Evolutionary conservation across 352 stramenopile genomes (phyloP).

Genomic region (Porosira glacialis): DNA sequence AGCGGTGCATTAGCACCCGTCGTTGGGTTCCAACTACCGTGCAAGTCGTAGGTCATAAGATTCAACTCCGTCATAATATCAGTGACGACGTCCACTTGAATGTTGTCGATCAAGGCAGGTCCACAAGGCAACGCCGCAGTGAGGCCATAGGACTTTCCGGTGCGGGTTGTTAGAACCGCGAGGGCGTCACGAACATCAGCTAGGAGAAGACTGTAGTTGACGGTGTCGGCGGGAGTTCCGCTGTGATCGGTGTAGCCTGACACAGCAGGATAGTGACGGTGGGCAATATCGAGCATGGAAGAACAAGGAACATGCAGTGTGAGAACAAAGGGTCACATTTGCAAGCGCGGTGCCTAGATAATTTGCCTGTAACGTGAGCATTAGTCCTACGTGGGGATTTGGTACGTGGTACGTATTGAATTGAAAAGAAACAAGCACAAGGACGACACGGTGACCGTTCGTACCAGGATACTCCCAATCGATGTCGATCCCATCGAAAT

Average conservation of each 20-base stretch:
- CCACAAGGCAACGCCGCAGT: conserved; percentile 40
- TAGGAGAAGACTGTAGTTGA: conserved; percentile 34
- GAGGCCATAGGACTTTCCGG: conserved; percentile 26
- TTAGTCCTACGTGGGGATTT: background rate
- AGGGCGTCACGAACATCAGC: conserved; percentile 18
- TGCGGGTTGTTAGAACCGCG: conserved; percentile 15
- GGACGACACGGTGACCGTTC: conserved; percentile 16
- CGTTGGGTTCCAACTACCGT: conserved; percentile 25
- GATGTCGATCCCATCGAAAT: conserved; percentile 23
- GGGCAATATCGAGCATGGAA: background rate
- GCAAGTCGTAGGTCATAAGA: conserved; percentile 43
- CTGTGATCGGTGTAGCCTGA: conserved; percentile 22
- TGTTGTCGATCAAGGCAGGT: conserved; percentile 24
- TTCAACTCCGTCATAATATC: conserved; percentile 5
- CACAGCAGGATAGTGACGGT: background rate
- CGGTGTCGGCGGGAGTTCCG: conserved; percentile 12
- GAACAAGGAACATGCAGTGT: no score
- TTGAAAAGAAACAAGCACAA: background rate
- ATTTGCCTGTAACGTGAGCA: no score
- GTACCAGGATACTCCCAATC: conserved; percentile 10
- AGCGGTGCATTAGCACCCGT: conserved; percentile 28
- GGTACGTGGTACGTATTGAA: background rate
- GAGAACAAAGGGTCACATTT: background rate
- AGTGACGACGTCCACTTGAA: conserved; percentile 20
- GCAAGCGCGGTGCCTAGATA: no score